Base-by-base conservation (phyloP, 257 asterid genomes). In the Ophiorrhiza pumila region DNA sequence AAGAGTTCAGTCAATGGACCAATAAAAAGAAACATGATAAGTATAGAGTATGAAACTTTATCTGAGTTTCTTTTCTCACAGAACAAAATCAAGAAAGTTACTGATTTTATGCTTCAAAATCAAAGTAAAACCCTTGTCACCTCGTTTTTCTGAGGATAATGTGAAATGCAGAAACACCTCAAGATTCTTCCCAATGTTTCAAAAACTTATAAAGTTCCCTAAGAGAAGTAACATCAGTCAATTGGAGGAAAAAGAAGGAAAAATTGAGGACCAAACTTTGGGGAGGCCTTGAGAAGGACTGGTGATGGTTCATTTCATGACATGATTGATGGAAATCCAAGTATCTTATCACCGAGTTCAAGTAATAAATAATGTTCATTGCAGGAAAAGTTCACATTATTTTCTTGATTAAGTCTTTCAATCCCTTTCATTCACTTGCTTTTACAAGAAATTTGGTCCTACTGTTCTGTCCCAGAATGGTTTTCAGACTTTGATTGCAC, bases 291-390 rank as follows among this genome's bases (percentile, higher is more conserved):
- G 47, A 68, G 17, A 25, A 4, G 18, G 72, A 68, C 45, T 5
- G 73, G 62, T 4, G 63, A 41, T 62, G 68, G 68, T 29, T 61
- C 66, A 37, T 47, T 37, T 11, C 60, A 31, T 68, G 71, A 25
- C 45, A 29, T 17, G 43, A 47, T 46, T 61, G 67, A 35, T 32
- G 11, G n/a, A 34, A 68, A 15, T 61, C 7, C 27, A 22, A 23
- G 37, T 9, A 20, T 22, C 23, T 5, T 34, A 13, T 2, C 27
- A 1, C 14, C 39, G 17, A 34, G 39, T 60, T 18, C 25, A 32
- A 32, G 5, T 63, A 22, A 25, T 11, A 39, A 2, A 37, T 37
- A 62, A 39, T 37, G 68, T 20, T 18, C 47, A 68, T 4, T 49
- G 46, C 15, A 4, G 45, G 32, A 32, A n/a, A 34, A 47, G 64